Evolutionary conservation across 164 flowering plant species (phyloP).

Genomic region (Echeveria elegans): DNA sequence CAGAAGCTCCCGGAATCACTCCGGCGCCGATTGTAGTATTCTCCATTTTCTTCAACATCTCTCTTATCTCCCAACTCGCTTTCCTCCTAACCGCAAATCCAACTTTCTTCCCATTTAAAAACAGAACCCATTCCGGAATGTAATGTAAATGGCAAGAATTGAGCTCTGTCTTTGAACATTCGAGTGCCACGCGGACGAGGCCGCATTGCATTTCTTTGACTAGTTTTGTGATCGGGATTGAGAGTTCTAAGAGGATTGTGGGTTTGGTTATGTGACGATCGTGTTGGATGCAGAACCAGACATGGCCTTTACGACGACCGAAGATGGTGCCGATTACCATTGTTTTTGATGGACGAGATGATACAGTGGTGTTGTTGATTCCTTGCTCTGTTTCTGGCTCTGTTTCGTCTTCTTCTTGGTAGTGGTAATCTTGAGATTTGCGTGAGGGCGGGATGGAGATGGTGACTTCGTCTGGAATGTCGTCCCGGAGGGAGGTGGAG

Average conservation of each 20-base stretch:
- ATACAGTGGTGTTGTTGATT: constrained; percentile 13
- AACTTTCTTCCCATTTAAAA: constrained; percentile 54
- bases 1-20: constrained; percentile 42
- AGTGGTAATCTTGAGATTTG: too few relatives aligned
- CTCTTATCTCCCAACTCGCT: constrained; percentile 25
- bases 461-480: constrained; percentile 14
- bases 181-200: constrained; percentile 66
- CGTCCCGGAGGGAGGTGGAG: constrained; percentile 60
- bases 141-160: constrained; percentile 39
- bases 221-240: constrained; percentile 46
- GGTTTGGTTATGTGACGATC: constrained; percentile 46
- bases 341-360: constrained; percentile 44
- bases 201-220: constrained; percentile 69
- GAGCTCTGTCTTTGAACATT: constrained; percentile 29
- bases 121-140: constrained; percentile 63
- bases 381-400: background rate
- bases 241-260: constrained; percentile 56
- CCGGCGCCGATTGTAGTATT: constrained; percentile 72
- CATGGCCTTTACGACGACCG: constrained; percentile 56
- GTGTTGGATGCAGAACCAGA: constrained; percentile 69
- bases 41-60: constrained; percentile 57
- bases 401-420: background rate
- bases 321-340: constrained; percentile 77
- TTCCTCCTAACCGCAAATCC: constrained; percentile 54
- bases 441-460: too few relatives aligned